Base-by-base conservation (phyloP, 306 rosid species). In the Sicyos baderoa region DNA sequence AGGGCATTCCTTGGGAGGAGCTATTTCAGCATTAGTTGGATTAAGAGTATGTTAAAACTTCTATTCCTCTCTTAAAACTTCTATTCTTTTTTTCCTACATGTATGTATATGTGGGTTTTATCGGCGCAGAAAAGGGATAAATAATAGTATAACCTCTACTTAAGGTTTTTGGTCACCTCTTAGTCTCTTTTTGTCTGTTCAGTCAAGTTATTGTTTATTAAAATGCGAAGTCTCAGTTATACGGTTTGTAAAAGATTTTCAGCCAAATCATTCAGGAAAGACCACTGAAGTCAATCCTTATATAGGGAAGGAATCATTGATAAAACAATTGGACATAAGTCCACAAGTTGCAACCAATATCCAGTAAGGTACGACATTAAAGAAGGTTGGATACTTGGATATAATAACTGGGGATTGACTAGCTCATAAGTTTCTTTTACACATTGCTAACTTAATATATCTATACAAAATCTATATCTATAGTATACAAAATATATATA, bases 1-100 rank as follows among this genome's bases (percentile, higher is more conserved):
- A 37, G 97, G 97, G 42, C 97, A 91, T 86, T 91, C 97, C 40
- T 91, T 91, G 53, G 96, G 97, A 73, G 97, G 97, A 0, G 84
- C 97, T 52, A 87, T 91, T 85, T 88, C 85, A 21, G 83, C 96
- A 47, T 75, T 89, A 82, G 83, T 91, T 74, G 97, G 97, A 82
- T 52, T 89, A 55, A 83, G 83, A 82, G 97, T 91, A 91, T 54
- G 95, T 66, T 47, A 66, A 40, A 44, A 45, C 14, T 50, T 66
- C 54, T 22, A 21, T 66, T 19, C 71, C 71, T 23, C n/a, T n/a
- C n/a, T 66, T 47, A 66, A 40, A 44, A 45, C 14, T 50, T 66
- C 54, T 22, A 21, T 66, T 19, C 71, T 55, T 23, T 66, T 45
- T 64, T 44, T 45, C 1, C 21, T 13, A 12, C 17, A 6, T 14